Percentiles rank a stretch among this genome's conserved stretches.
phyloP scores from a whole-genome alignment of 768 basidiomycete genomes.

The Hortiboletus flavorubellus region DNA sequence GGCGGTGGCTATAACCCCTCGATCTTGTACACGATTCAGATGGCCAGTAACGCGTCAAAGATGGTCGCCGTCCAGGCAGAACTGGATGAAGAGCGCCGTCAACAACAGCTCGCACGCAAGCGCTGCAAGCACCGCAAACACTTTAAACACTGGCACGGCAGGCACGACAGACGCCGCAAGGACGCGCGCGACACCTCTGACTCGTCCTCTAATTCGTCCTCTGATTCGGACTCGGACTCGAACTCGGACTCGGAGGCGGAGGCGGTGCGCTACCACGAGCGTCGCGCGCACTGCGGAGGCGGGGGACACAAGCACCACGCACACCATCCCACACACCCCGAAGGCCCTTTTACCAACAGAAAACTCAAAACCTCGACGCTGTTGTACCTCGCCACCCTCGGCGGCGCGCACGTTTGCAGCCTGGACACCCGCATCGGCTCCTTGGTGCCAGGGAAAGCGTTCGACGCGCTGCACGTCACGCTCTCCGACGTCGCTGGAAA shows the following conservation, averaged over 20 bases:
- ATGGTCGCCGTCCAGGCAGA: conserved; percentile 50
- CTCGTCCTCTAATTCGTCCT: too few species aligned
- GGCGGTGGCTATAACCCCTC: conserved; percentile 83
- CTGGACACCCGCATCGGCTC: conserved; percentile 66
- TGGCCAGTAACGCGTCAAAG: conserved; percentile 78
- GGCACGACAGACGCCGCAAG: background rate
- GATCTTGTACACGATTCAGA: conserved; percentile 70
- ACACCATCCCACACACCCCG: background rate
- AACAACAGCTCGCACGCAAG: background rate
- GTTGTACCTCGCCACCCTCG: conserved; percentile 85
- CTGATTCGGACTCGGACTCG: background rate
- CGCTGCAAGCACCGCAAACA: background rate
- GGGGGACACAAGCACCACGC: background rate
- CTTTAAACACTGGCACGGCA: background rate
- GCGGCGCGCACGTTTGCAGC: conserved; percentile 79
- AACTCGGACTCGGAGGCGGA: background rate
- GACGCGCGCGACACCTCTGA: background rate
- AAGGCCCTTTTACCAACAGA: conserved; percentile 42
- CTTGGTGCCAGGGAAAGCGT: conserved; percentile 75
- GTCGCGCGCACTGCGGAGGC: background rate
- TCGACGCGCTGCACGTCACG: conserved; percentile 80
- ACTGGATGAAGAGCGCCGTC: conserved; percentile 13
- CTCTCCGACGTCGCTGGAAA: conserved; percentile 49
- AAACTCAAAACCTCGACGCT: conserved; percentile 69
- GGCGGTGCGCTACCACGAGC: background rate